Evolutionary conservation across 1,284 basidiomycete species (phyloP), one percentile per base, ranked within the genome.

Genomic region (Cryptococcus depauperatus): DNA sequence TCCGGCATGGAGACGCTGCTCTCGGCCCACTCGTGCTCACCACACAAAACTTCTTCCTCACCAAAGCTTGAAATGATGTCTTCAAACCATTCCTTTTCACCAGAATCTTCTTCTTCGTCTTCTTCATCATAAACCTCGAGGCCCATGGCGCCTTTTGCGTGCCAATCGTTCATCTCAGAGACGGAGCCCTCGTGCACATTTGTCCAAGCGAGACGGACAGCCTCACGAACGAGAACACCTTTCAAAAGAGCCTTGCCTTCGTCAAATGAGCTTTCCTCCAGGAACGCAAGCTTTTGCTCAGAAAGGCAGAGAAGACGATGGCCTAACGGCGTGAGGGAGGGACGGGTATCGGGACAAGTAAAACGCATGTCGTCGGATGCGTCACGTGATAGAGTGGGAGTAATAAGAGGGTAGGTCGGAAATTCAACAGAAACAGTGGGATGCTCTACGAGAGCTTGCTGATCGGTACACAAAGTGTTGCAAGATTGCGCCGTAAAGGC

Each of bases 61-160:
- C 57, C 61, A 8, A 64, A 46, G 18, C 50, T 52, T 22, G 56
- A 47, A 16, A 67, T 43, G 23, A 66, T 55, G 14, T 64, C 55
- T 41, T 68, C 63, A 35, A 68, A 66, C 64, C 63, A 66, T 43
- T 59, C 56, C 48, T 63, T 50, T 30, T 41, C 28, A 39, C 29
- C 18, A 27, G 47, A 38, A 28, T 46, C 37, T 41, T 62, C 59
- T 11, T 58, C 59, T 48, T 66, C 66, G 16, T 61, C 62, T 21
- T 64, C 64, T 48, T 68, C 66, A 4, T 56, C 51, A 35, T 66
- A 54, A n/a, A 60, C 57, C 39, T 59, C 59, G 30, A 68, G 55
- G 19, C 59, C 66, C 50, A 65, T 59, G 14, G 66, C 59, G 14
- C 43, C 43, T 4, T 54, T 37, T 5, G 54, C 44, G 16, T 47